Base-by-base conservation (phyloP, 495 filamentous ascomycete species). In the Neurospora discreta region DNA sequence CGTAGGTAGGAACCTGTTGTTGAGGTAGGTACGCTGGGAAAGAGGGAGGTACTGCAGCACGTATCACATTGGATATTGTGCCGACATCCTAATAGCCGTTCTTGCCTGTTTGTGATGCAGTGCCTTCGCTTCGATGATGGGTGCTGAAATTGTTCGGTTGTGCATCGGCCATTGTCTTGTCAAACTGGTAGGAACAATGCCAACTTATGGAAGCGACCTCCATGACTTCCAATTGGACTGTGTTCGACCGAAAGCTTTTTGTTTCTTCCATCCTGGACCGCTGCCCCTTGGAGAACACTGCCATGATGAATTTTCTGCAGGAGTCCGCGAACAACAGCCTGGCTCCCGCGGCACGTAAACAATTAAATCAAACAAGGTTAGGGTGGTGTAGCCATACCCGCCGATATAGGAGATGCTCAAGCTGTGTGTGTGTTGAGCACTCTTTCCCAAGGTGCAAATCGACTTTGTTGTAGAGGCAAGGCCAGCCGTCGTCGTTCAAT, bases 91-190 rank as follows among this genome's bases (percentile, higher is more conserved):
- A 52, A 26, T 44, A 52, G 39, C 36, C 30, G 15, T 8, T 40
- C 39, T 72, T 73, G 72, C 72, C 67, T 30, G 65, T 71, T 71
- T 39, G 40, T 40, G 36, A 20, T 23, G 20, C 38, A 36, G 33
- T 36, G 33, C 33, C 33, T 5, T 36, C 4, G 7, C 26, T 39
- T 26, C 39, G 68, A 41, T 68, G 40, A 30, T 71, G 70, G 26
- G 65, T 9, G 68, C 43, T 65, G 46, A 65, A 6, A 60, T 60
- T 30, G 23, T 30, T 60, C 23, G n/a, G 44, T 73, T 71, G 70
- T 46, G 52, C 38, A 33, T 39, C 36, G 23, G n/a, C 70, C 33
- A 46, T 68, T 30, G 39, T n/a, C 58, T 60, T 58, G 20, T 58
- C 13, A 26, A 58, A 58, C 52, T 60, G 52, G 52, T 23, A 60